Evolutionary conservation across 2,329 filamentous ascomycete species (phyloP).

Genomic region (Mycosphaerelloides madeirae): DNA sequence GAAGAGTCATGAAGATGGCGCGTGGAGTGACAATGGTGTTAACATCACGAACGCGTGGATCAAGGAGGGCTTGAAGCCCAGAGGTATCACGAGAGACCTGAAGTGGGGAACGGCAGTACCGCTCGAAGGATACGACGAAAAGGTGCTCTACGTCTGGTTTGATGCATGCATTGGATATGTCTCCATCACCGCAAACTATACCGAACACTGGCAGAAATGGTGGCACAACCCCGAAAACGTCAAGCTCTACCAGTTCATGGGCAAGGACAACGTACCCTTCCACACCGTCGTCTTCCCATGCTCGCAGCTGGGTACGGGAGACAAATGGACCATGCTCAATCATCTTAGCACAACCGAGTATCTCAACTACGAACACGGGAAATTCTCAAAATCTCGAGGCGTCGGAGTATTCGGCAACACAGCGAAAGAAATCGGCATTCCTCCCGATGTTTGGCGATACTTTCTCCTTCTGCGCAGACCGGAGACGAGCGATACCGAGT

Average conservation of each 20-base stretch:
- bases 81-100: slow-evolving; percentile 87
- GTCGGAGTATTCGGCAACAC: slow-evolving; percentile 90
- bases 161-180: slow-evolving; percentile 91
- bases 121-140: slow-evolving; percentile 60
- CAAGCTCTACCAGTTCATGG: slow-evolving; percentile 89
- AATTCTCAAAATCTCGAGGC: slow-evolving; percentile 87
- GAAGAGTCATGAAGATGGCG: slow-evolving; percentile 66
- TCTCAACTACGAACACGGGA: slow-evolving; percentile 80
- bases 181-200: slow-evolving; percentile 91
- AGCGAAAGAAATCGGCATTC: slow-evolving; percentile 78
- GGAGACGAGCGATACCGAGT: slow-evolving; percentile 81
- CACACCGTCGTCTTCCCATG: slow-evolving; percentile 90
- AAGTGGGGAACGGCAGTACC: slow-evolving; percentile 75
- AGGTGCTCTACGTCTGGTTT: slow-evolving; percentile 92
- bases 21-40: slow-evolving; percentile 70
- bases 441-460: slow-evolving; percentile 87
- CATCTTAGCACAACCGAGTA: slow-evolving; percentile 87
- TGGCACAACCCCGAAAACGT: slow-evolving; percentile 89
- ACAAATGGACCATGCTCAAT: slow-evolving; percentile 86
- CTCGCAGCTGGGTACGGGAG: slow-evolving; percentile 74
- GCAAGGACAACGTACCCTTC: slow-evolving; percentile 84
- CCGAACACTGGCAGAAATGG: slow-evolving; percentile 86
- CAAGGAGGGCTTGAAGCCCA: slow-evolving; percentile 74
- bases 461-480: slow-evolving; percentile 82
- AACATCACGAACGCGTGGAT: slow-evolving; percentile 78